Base-by-base conservation (phyloP, 2,329 filamentous ascomycete species). In the Colletotrichum sp. region DNA sequence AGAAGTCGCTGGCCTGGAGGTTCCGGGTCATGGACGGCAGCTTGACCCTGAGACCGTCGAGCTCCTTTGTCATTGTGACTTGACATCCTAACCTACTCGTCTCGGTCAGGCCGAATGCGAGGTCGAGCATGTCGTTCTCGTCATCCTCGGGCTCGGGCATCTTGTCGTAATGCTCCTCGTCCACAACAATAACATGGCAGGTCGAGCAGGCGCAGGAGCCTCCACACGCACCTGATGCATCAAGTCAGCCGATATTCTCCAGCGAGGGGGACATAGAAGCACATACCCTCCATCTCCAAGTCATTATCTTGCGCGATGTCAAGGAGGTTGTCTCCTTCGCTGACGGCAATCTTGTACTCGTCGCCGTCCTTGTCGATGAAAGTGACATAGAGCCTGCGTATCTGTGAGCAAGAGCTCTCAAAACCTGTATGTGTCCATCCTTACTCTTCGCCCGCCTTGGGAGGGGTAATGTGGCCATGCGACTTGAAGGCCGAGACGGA, bases 281-380 rank as follows among this genome's bases (percentile, higher is more conserved):
- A 80, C 85, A 76, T 83, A 91, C 91, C 96, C 89, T 99, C 97
- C 96, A 99, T 99, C 85, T 99, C 97, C 57, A 99, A 88, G 82
- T 99, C 96, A 85, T 99, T 92, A 62, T 94, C 95, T 84, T 98
- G 96, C 26, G 96, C 97, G 82, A 99, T 96, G 82, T 99, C 96
- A 71, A 99, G 90, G 70, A 99, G 89, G 85, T 99, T 99, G 85
- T 98, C 96, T 66, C 97, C 97, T 80, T 94, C 92, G 16, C 92
- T 89, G 10, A 98, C 96, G 76, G 94, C 92, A 81, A 98, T 92
- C 76, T 93, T 95, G 84, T 95, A 90, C 79, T 93, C 90, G 34
- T 91, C 88, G 67, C 93, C 93, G 24, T 98, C 96, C 86, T 99
- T 98, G 85, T 98, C 96, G 79, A 99, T 91, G 84, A 99, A 98